Conservation (phyloP, 2,329 filamentous ascomycete genomes). For the Aspergillus sp. region DNA sequence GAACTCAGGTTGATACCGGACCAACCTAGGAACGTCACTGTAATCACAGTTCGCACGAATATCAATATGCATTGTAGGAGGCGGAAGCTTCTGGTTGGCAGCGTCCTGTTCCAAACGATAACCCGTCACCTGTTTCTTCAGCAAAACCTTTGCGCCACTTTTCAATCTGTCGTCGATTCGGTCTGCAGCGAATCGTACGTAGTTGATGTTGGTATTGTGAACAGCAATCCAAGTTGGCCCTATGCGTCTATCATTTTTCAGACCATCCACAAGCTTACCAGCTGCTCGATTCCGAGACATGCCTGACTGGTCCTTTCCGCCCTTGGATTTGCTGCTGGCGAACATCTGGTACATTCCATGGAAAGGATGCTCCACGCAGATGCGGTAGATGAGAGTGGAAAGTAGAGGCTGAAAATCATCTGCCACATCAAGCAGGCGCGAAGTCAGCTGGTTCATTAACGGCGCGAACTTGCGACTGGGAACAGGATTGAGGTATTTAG, state of each 20-base stretch:
- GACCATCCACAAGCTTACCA: constrained; percentile 54
- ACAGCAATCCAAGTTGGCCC: constrained; percentile 60
- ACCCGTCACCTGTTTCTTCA: constrained; percentile 58
- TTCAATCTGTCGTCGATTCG: constrained; percentile 55
- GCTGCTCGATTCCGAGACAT: constrained; percentile 67
- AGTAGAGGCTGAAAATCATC: constrained; percentile 69
- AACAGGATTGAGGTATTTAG: constrained; percentile 60
- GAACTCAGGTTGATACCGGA: constrained; percentile 65
- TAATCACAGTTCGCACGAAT: constrained; percentile 69
- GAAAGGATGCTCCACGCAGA: constrained; percentile 88
- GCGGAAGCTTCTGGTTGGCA: constrained; percentile 63
- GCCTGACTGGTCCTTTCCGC: constrained; percentile 62
- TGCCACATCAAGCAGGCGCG: constrained; percentile 67
- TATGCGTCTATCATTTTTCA: constrained; percentile 47
- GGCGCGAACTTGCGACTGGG: constrained; percentile 86
- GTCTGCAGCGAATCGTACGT: constrained; percentile 43
- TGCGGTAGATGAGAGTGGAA: constrained; percentile 64
- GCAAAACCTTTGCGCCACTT: constrained; percentile 53
- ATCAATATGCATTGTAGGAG: constrained; percentile 79
- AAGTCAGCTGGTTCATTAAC: constrained; percentile 92
- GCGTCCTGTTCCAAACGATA: constrained; percentile 56
- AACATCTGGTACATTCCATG: constrained; percentile 98
- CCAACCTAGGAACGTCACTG: constrained; percentile 63
- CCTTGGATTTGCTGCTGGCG: constrained; percentile 63
- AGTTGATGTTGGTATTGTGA: constrained; percentile 62